These are phyloP conservation scores for Lasiodiplodia sp. DNA, from an alignment of 2,329 filamentous ascomycete species.

Conservation along the genomic window DNA sequence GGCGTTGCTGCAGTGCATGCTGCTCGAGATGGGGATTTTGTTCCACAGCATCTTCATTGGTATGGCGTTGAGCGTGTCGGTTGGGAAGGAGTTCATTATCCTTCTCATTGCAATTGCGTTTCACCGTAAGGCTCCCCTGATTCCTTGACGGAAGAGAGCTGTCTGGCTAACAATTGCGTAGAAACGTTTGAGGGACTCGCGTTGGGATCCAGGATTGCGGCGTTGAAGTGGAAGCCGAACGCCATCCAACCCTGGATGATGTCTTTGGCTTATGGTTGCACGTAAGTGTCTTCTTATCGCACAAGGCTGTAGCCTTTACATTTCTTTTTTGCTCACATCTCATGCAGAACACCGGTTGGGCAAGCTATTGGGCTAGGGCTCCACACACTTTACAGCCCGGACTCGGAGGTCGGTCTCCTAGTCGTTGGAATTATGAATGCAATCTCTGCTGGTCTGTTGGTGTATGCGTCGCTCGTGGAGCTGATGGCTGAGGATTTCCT, in stretches of 20 bases:
- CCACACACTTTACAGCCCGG: slow-evolving; percentile 81
- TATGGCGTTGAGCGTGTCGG: slow-evolving; percentile 74
- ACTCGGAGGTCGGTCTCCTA: slow-evolving; percentile 76
- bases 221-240: slow-evolving; percentile 62
- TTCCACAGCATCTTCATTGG: slow-evolving; percentile 81
- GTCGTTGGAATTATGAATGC: slow-evolving; percentile 91
- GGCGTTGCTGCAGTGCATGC: slow-evolving; percentile 64
- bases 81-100: slow-evolving; percentile 69
- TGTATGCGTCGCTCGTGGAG: slow-evolving; percentile 86
- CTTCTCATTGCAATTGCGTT: slow-evolving; percentile 74
- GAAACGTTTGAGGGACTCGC: slow-evolving; percentile 88
- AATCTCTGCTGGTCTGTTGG: slow-evolving; percentile 78
- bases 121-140: slow-evolving; percentile 55
- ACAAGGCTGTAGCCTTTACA: background rate
- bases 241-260: slow-evolving; percentile 67
- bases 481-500: slow-evolving; percentile 85
- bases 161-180: background rate
- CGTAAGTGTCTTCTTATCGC: slow-evolving; percentile 10
- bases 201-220: slow-evolving; percentile 82
- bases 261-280: slow-evolving; percentile 76
- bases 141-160: background rate
- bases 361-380: slow-evolving; percentile 82
- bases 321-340: background rate
- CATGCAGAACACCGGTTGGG: slow-evolving; percentile 72
- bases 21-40: slow-evolving; percentile 78